Base-by-base conservation (phyloP, 1,284 basidiomycete species). In the Heliocybe sulcata region DNA sequence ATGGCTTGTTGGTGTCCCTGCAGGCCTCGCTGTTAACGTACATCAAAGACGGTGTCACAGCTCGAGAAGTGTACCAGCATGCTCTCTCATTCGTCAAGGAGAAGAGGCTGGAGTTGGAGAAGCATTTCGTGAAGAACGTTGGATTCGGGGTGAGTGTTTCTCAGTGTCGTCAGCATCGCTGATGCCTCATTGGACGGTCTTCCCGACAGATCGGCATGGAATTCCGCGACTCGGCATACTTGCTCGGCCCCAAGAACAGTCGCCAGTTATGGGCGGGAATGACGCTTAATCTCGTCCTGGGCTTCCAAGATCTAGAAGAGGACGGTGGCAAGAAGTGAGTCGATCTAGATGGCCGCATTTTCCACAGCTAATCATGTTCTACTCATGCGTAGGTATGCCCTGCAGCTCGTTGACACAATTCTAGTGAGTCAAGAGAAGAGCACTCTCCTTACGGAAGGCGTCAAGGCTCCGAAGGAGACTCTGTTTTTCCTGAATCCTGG, bases 341-440 rank as follows among this genome's bases (percentile, higher is more conserved):
- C 1, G 45, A 53, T 35, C 51, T 20, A 23, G 33, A 11, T 12
- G 25, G 29, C 19, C 19, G 3, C 11, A 23, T 12, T 54, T 50
- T 22, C 23, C 22, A 25, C 12, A 26, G 19, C 42, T 52, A 12
- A 52, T 45, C 35, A 27, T 27, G 45, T 49, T 29, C 6, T 26
- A 23, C 25, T 4, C 14, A 20, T 25, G 12, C 19, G 16, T 4
- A 94, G 90, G 65, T 98, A 98, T 69, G 85, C 92, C 6, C 73
- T 98, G n/a, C 87, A 92, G 54, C 76, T 98, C 35, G 85, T 87
- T 12, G 96, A 98, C 68, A 98, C 94, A 1, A 81, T 98, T 57
- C 85, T 87, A 60, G 74, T 98, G 50, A 88, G 85, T 35, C 68
- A 79, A 45, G 81, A 86, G 54, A 85, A 82, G 55, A 83, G 86